phyloP scores from a whole-genome alignment of 805 yeast species.

The Tetrapisispora fleetii region DNA sequence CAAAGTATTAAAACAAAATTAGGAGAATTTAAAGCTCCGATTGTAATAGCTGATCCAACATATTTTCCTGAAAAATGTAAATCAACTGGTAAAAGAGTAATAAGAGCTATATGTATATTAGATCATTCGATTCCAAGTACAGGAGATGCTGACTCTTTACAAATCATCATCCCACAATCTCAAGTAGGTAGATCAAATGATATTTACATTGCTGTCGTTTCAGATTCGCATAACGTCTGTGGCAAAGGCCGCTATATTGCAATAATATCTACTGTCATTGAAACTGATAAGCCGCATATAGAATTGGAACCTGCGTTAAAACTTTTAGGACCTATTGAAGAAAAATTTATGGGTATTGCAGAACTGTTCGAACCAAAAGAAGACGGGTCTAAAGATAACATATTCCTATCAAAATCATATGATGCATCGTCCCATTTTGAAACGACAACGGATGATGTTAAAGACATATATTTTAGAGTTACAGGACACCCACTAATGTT shows the following conservation, averaged over 20 bases:
- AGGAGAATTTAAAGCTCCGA: slow-evolving; percentile 83
- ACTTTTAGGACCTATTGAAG: slow-evolving; percentile 67
- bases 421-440: slow-evolving; percentile 96
- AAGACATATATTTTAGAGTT: slow-evolving; percentile 84
- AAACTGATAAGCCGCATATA: slow-evolving; percentile 83
- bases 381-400: slow-evolving; percentile 72
- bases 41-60: slow-evolving; percentile 95
- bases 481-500: slow-evolving; percentile 87
- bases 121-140: slow-evolving; percentile 85
- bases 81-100: slow-evolving; percentile 30
- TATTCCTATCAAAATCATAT: slow-evolving; percentile 79
- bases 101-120: slow-evolving; percentile 61
- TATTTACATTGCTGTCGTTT: slow-evolving; percentile 84
- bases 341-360: slow-evolving; percentile 88
- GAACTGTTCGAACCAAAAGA: slow-evolving; percentile 80
- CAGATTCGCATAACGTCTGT: slow-evolving; percentile 82
- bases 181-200: slow-evolving; percentile 90
- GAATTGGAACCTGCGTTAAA: slow-evolving; percentile 93
- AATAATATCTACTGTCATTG: slow-evolving; percentile 87
- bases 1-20: slow-evolving; percentile 85
- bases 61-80: slow-evolving; percentile 65
- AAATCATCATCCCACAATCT: slow-evolving; percentile 92
- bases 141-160: slow-evolving; percentile 75
- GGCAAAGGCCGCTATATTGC: slow-evolving; percentile 86
- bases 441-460: slow-evolving; percentile 91